phyloP scores from a whole-genome alignment of 129 eudicot species.

The Flaveria ramosissima region DNA sequence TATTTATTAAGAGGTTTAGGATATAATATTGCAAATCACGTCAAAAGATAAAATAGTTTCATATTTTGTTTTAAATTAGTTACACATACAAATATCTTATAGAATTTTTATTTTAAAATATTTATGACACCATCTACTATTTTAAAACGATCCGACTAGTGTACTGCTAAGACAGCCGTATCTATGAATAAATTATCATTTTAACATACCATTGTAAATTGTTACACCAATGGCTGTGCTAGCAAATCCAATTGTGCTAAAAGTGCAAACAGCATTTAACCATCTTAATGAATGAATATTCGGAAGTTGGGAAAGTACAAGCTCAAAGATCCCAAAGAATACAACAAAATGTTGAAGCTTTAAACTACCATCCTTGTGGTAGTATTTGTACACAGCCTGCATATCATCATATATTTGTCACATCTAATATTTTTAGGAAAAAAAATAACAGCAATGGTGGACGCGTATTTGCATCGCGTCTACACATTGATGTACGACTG shows the following conservation, averaged over 20 bases:
- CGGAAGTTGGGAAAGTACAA: slow-evolving; percentile 56
- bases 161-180: no score
- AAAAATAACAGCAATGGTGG: not conserved
- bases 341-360: slow-evolving; percentile 52
- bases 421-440: no score
- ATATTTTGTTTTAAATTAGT: no score
- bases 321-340: slow-evolving; percentile 53
- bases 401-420: not conserved
- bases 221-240: slow-evolving; percentile 53
- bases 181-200: not conserved
- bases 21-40: no score
- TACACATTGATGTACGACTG: not conserved
- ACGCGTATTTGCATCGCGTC: slow-evolving; percentile 1
- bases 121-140: no score
- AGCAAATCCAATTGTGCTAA: slow-evolving; percentile 52
- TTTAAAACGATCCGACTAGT: no score
- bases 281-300: slow-evolving; percentile 54
- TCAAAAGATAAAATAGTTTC: no score
- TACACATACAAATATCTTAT: no score
- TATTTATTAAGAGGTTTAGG: no score
- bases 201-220: slow-evolving; percentile 46
- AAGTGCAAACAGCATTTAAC: slow-evolving; percentile 52
- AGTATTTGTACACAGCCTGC: slow-evolving; percentile 62
- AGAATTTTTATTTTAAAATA: no score
- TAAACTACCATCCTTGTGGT: slow-evolving; percentile 44